Evolutionary conservation across 768 basidiomycete species (phyloP).

Genomic region (Coprinellus micaceus): DNA sequence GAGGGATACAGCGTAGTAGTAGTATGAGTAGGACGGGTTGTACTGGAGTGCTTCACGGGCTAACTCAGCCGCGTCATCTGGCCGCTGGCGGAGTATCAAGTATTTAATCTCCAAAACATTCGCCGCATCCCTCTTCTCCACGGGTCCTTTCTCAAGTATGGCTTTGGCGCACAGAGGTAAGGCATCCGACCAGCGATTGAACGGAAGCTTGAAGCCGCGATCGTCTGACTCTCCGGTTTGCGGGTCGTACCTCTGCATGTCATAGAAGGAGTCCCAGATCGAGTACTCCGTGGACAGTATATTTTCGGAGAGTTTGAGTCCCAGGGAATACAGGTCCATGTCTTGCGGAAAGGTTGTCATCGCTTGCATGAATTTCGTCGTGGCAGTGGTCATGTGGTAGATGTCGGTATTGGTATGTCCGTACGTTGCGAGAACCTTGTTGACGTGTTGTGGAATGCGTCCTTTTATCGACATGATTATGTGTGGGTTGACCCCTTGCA

Average conservation of each 20-base stretch:
- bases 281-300: constrained; percentile 61
- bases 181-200: constrained; percentile 55
- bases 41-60: constrained; percentile 48
- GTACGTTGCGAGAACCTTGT: constrained; percentile 46
- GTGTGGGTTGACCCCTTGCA: constrained; percentile 45
- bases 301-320: constrained; percentile 42
- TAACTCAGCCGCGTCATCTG: constrained; percentile 43
- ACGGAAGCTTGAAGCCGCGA: constrained; percentile 51
- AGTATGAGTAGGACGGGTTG: constrained; percentile 59
- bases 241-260: constrained; percentile 33
- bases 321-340: constrained; percentile 49
- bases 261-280: constrained; percentile 52
- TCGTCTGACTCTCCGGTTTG: constrained; percentile 38
- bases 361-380: constrained; percentile 46
- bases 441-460: constrained; percentile 45
- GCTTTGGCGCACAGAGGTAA: constrained; percentile 58
- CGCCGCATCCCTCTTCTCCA: constrained; percentile 47
- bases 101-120: constrained; percentile 67
- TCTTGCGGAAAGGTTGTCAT: constrained; percentile 49
- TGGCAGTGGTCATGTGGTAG: constrained; percentile 36
- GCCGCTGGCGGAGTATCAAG: constrained; percentile 44
- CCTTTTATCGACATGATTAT: constrained; percentile 40
- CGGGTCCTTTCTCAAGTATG: constrained; percentile 41
- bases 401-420: constrained; percentile 47
- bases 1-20: constrained; percentile 59